Evolutionary conservation across 441 rosid species (phyloP), one percentile per base, ranked within the genome.

Genomic region (Mallotus japonicus): DNA sequence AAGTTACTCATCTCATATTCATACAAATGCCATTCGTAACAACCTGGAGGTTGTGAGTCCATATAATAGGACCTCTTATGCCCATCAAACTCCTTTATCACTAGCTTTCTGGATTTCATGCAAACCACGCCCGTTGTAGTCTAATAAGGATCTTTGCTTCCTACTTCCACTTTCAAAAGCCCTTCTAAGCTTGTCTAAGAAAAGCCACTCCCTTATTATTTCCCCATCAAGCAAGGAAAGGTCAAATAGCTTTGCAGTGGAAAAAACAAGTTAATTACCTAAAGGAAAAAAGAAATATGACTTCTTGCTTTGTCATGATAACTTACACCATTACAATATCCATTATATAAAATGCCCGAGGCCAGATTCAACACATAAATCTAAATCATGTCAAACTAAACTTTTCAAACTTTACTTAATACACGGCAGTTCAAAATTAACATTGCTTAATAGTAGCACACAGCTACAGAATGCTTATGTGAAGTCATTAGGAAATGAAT

Each of bases 161-260:
- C 98, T 89, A 82, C 87, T 92, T 74, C 98, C 98, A 75, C 95
- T 89, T 78, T 93, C 97, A 76, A 90, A 93, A 3, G 98, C 98
- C 77, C 95, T 88, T 77, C 96, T 84, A 49, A 97, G 98, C 72
- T 90, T 91, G 82, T 93, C 98, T 62, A 93, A 91, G 81, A 93
- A 92, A 71, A 93, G 95, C 98, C 98, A 93, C 73, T 93, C 98
- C 83, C 98, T 89, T 61, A 93, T 84, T 71, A 95, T 85, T 89
- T 93, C 97, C 63, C 93, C 88, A 56, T 86, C 91, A 5, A 88
- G 87, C 74, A 93, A 88, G 0, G 83, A 82, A 76, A 93, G 91
- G 83, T 92, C 97, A 84, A 93, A 93, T 74, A 93, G 87, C 77
- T 93, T 97, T 93, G 88, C 89, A 84, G 70, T 72, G 78, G 73